phyloP scores from a whole-genome alignment of 2,329 filamentous ascomycete genomes.

The Mycosphaerella sp. region DNA sequence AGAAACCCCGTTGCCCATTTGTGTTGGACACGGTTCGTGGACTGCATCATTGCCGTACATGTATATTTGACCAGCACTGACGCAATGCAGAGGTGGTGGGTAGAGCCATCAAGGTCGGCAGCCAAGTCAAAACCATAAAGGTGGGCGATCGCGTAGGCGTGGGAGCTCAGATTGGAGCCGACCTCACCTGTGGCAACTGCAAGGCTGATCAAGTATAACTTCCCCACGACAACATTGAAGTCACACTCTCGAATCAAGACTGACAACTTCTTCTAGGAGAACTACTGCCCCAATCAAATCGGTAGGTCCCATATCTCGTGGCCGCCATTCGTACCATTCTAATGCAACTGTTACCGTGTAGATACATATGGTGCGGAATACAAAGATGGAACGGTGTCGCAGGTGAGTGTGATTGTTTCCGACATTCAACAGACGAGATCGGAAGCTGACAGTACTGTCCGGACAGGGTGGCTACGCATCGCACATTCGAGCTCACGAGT shows the following conservation, averaged over 20 bases:
- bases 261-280: constrained; percentile 34
- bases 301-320: constrained; percentile 30
- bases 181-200: constrained; percentile 47
- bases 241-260: not conserved
- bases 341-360: constrained; percentile 31
- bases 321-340: not conserved
- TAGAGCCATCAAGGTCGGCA: constrained; percentile 45
- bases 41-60: constrained; percentile 22
- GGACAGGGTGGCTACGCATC: constrained; percentile 55
- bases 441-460: too few species aligned
- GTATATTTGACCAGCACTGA: not conserved
- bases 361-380: constrained; percentile 48
- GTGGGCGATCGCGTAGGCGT: constrained; percentile 42
- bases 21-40: constrained; percentile 55
- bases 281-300: constrained; percentile 47
- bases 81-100: constrained; percentile 48
- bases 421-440: too few species aligned
- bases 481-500: constrained; percentile 68
- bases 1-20: constrained; percentile 55
- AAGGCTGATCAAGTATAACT: constrained; percentile 39
- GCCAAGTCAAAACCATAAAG: constrained; percentile 46
- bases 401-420: constrained; percentile 25
- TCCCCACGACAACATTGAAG: not conserved
- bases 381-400: constrained; percentile 55
- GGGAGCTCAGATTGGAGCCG: constrained; percentile 46